phyloP scores from a whole-genome alignment of 148 eudicot genomes.

The Camellia sinensis region DNA sequence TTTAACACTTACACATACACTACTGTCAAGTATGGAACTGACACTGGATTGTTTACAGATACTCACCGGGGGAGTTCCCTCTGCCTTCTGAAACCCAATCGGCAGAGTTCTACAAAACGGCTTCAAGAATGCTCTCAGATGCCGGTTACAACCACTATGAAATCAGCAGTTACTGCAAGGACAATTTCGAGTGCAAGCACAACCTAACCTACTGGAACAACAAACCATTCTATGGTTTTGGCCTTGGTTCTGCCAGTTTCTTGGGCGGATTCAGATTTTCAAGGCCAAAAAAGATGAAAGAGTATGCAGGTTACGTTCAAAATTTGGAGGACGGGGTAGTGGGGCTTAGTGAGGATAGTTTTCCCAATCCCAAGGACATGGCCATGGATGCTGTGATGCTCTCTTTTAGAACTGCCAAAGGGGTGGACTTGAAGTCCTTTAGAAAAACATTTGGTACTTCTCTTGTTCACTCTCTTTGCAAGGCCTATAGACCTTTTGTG shows the following conservation, averaged over 20 bases:
- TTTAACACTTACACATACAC: background rate
- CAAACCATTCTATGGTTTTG: slow-evolving; percentile 70
- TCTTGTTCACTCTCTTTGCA: slow-evolving; percentile 45
- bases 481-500: slow-evolving; percentile 55
- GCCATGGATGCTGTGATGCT: slow-evolving; percentile 89
- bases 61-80: slow-evolving; percentile 88
- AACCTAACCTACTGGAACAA: slow-evolving; percentile 81
- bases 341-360: slow-evolving; percentile 17
- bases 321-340: slow-evolving; percentile 50
- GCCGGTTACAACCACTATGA: slow-evolving; percentile 85
- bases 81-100: slow-evolving; percentile 80
- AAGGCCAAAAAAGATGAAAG: slow-evolving; percentile 75
- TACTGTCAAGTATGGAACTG: slow-evolving; percentile 6
- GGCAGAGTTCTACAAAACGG: slow-evolving; percentile 81
- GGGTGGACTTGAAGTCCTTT: slow-evolving; percentile 64
- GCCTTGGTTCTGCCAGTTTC: slow-evolving; percentile 88
- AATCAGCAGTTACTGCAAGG: slow-evolving; percentile 85
- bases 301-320: slow-evolving; percentile 58
- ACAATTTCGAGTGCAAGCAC: slow-evolving; percentile 80
- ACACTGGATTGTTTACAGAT: slow-evolving; percentile 44
- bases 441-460: slow-evolving; percentile 57
- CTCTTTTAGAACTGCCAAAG: slow-evolving; percentile 78
- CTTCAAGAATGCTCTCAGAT: slow-evolving; percentile 63
- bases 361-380: slow-evolving; percentile 47
- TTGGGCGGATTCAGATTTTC: slow-evolving; percentile 71